Evolutionary conservation across 2,329 filamentous ascomycete species (phyloP).

Genomic region (Paecilomyces sp.): DNA sequence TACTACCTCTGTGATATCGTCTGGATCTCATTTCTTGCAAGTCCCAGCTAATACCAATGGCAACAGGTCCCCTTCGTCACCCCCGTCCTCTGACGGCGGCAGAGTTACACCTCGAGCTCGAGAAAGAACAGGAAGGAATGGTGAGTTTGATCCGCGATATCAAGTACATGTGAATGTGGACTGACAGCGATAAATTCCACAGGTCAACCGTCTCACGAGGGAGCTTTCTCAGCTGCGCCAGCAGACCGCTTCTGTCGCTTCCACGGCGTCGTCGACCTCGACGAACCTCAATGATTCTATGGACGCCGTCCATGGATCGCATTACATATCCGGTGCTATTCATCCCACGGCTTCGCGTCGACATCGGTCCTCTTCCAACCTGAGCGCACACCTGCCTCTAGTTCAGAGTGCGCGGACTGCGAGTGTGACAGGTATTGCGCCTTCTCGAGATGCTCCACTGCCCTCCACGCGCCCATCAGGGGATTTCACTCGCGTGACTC

Average conservation of each 20-base stretch:
- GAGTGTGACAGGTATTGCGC: conserved; percentile 37
- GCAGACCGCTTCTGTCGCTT: conserved; percentile 56
- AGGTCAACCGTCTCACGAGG: conserved; percentile 89
- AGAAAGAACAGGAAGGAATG: conserved; percentile 92
- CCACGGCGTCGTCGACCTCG: conserved; percentile 52
- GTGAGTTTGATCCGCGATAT: conserved; percentile 44
- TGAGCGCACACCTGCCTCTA: conserved; percentile 38
- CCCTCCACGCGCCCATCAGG: conserved; percentile 19
- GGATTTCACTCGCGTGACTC: conserved; percentile 19
- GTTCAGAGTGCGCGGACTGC: conserved; percentile 25
- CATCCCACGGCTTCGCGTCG: conserved; percentile 49
- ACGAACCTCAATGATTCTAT: conserved; percentile 42
- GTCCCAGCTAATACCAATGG: conserved; percentile 1
- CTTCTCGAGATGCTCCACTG: conserved; percentile 30
- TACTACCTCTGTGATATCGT: background rate
- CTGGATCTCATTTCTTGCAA: background rate
- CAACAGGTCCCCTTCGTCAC: conserved; percentile 68
- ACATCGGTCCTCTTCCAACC: conserved; percentile 50
- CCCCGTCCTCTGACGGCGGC: conserved; percentile 81
- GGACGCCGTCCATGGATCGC: conserved; percentile 34
- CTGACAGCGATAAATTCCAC: conserved; percentile 1
- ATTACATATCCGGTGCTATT: conserved; percentile 39
- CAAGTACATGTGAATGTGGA: background rate
- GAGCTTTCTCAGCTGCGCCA: conserved; percentile 79
- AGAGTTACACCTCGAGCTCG: conserved; percentile 80